Percentiles rank a stretch among this genome's conserved stretches.
These are phyloP conservation scores for Mycena kentingensis DNA, from an alignment of 768 basidiomycete species.

Conservation along the genomic window DNA sequence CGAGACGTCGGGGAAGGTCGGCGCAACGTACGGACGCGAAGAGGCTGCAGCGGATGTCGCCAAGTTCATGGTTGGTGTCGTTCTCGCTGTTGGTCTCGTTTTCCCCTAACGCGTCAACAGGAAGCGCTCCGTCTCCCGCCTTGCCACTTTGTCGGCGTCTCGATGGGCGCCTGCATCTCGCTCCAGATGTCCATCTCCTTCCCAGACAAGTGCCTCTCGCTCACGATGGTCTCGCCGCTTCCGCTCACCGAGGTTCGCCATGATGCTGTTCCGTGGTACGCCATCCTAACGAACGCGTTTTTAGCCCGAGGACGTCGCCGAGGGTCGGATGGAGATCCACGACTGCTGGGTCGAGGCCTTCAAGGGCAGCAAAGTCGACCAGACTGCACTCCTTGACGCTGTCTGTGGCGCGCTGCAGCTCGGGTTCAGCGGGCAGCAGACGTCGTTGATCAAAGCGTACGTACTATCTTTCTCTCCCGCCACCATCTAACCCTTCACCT, in stretches of 20 bases:
- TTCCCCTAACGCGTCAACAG: slow-evolving; percentile 17
- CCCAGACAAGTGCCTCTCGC: slow-evolving; percentile 34
- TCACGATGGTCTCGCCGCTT: slow-evolving; percentile 40
- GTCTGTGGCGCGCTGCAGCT: slow-evolving; percentile 21
- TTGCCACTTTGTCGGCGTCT: slow-evolving; percentile 39
- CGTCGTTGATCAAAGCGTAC: slow-evolving; percentile 18
- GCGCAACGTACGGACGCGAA: slow-evolving; percentile 30
- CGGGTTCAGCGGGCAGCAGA: slow-evolving; percentile 19
- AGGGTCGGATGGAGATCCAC: slow-evolving; percentile 32
- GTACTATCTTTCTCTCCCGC: background rate
- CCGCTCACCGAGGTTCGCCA: slow-evolving; percentile 34
- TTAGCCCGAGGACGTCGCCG: slow-evolving; percentile 32
- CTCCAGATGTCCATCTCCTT: slow-evolving; percentile 35
- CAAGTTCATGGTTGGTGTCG: slow-evolving; percentile 37
- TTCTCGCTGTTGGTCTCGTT: background rate
- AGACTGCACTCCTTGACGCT: slow-evolving; percentile 14
- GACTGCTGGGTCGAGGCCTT: slow-evolving; percentile 28
- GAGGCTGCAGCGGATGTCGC: slow-evolving; percentile 36
- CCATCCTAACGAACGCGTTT: background rate
- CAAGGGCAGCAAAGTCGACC: slow-evolving; percentile 19
- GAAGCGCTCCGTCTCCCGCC: slow-evolving; percentile 35
- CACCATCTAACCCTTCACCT: background rate
- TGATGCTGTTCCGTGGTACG: background rate
- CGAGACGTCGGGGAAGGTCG: slow-evolving; percentile 31
- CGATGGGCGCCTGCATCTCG: slow-evolving; percentile 36